Conservation (phyloP, 2,329 filamentous ascomycete species). For the Juglanconis oblonga region DNA sequence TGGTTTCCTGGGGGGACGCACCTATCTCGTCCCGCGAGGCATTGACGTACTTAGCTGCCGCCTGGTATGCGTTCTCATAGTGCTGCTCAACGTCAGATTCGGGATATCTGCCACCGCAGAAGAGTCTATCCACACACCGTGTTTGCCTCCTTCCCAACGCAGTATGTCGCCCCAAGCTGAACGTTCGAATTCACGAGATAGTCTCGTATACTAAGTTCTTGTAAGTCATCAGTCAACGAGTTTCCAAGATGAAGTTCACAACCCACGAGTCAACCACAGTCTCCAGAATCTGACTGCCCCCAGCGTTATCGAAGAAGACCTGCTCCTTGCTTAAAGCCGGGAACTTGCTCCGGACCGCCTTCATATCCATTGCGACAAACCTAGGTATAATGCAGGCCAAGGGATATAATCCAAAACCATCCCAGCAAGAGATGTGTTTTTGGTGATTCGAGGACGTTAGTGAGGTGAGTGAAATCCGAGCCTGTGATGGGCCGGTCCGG, state of each 20-base stretch:
- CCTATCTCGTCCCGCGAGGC: slow-evolving; percentile 63
- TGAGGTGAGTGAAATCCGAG: no score
- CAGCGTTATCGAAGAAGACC: slow-evolving; percentile 75
- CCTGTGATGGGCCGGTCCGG: no score
- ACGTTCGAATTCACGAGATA: slow-evolving; percentile 70
- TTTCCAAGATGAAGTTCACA: background rate
- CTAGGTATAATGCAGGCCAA: background rate
- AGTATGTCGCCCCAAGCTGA: slow-evolving; percentile 71
- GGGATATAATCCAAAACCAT: background rate
- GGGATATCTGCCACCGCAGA: background rate
- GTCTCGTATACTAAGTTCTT: slow-evolving; percentile 51
- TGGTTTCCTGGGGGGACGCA: slow-evolving; percentile 25
- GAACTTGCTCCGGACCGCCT: slow-evolving; percentile 57
- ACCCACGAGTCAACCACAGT: slow-evolving; percentile 64
- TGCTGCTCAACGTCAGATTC: slow-evolving; percentile 23
- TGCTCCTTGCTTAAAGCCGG: slow-evolving; percentile 64
- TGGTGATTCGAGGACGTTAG: no score
- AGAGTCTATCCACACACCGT: slow-evolving; percentile 21
- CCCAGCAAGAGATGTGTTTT: background rate
- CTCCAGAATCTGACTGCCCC: slow-evolving; percentile 68
- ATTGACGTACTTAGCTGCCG: slow-evolving; percentile 70
- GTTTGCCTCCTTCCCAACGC: slow-evolving; percentile 57
- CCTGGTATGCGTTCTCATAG: slow-evolving; percentile 59
- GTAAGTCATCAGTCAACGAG: background rate
- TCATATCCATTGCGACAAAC: slow-evolving; percentile 45